These are phyloP conservation scores for Metschnikowia corniflorae DNA, from an alignment of 805 yeast genomes.

Conservation along the genomic window DNA sequence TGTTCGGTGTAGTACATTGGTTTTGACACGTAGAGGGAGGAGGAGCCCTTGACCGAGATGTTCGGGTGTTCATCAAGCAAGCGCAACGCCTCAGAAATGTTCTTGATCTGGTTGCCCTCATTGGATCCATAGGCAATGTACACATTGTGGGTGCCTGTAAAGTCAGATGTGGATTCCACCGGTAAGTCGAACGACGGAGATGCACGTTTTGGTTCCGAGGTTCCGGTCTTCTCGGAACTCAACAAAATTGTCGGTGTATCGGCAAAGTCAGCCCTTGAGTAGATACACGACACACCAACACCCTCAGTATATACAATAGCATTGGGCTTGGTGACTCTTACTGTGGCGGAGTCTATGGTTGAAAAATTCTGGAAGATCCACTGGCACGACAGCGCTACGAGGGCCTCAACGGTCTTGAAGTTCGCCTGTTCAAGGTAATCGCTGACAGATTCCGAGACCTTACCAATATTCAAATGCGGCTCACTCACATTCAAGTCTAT, in stretches of 20 bases:
- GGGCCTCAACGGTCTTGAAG: constrained; percentile 91
- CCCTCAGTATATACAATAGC: constrained; percentile 85
- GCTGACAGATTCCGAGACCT: constrained; percentile 37
- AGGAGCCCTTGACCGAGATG: constrained; percentile 54
- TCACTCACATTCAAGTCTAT: constrained; percentile 40
- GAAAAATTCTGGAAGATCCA: constrained; percentile 40
- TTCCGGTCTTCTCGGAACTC: background rate
- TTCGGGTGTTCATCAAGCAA: constrained; percentile 36
- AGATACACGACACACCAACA: constrained; percentile 77
- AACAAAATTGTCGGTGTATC: background rate
- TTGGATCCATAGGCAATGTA: constrained; percentile 91
- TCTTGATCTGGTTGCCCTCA: constrained; percentile 63
- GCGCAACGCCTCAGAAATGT: constrained; percentile 55
- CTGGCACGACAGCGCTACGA: constrained; percentile 70
- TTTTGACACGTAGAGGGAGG: constrained; percentile 80
- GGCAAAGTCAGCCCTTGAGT: constrained; percentile 43
- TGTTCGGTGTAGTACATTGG: constrained; percentile 92
- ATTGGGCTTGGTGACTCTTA: constrained; percentile 77
- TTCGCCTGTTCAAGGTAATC: constrained; percentile 69
- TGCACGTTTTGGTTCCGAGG: background rate
- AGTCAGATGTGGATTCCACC: constrained; percentile 9
- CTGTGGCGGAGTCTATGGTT: constrained; percentile 41
- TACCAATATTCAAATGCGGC: constrained; percentile 17
- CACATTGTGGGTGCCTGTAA: constrained; percentile 43
- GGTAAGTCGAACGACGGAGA: constrained; percentile 32